Evolutionary conservation across 2,329 filamentous ascomycete genomes (phyloP), one percentile per base, ranked within the genome.

Genomic region (Gliomastix tumulicola): DNA sequence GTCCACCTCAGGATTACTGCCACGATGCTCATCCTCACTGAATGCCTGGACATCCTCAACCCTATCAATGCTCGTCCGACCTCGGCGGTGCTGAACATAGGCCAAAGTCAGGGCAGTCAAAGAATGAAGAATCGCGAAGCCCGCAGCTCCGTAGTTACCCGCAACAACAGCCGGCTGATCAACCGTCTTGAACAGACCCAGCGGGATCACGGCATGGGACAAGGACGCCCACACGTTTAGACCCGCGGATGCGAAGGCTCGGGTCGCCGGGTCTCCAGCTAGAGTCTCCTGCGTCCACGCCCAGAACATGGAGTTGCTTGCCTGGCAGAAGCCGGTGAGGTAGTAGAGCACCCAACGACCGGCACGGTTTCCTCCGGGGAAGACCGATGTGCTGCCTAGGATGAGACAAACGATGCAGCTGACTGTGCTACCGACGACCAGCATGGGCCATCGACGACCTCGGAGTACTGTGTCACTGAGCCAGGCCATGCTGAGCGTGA

Each of bases 331-430:
- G 10, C 35, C 35, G 8, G 35, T 25, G 18, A 30, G 23, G 19
- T 36, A 36, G 27, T 36, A 36, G 10, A 36, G 27, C 16, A 36
- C 17, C 35, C 35, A 36, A n/a, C 35, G 25, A 13, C 35, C 35
- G 13, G 27, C 35, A 7, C 27, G 23, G n/a, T 36, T 31, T 4
- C 11, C 7, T 4, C 11, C 7, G 6, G 35, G 35, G n/a, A 36
- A 36, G 5, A 36, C 35, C 5, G 35, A 22, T 6, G 35, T 36
- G 18, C 15, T 21, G 4, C 25, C 35, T 13, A 36, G 35, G 10
- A 22, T 30, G 6, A 32, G 25, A 7, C 18, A 17, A 13, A 36
- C 23, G 7, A 36, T 21, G n/a, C 25, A 23, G 21, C 15, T 31
- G 12, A 32, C 22, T 13, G 23, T 21, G 13, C 35, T 18, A 2